Evolutionary conservation across 192 early-diverging fungal species (phyloP).

Genomic region (Coemansia asiatica): DNA sequence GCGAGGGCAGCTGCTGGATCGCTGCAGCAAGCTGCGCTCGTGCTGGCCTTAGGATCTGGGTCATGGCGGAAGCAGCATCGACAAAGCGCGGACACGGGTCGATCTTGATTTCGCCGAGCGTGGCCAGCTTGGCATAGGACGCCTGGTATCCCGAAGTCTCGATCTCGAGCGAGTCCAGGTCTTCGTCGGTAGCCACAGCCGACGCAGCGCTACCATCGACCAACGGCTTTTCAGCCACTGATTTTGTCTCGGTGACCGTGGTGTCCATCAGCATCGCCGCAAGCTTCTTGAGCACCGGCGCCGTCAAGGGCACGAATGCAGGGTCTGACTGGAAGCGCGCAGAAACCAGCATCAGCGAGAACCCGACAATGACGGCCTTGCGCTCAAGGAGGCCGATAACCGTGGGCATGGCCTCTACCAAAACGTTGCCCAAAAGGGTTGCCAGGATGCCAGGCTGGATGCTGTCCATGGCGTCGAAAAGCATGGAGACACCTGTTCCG

Average conservation of each 20-base stretch:
- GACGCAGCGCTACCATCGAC: conserved; percentile 27
- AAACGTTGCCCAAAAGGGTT: conserved; percentile 40
- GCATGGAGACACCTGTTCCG: conserved; percentile 22
- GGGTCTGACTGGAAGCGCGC: conserved; percentile 21
- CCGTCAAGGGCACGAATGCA: conserved; percentile 16
- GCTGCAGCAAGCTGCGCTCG: conserved; percentile 16
- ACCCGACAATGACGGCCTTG: conserved; percentile 52
- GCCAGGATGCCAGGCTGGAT: conserved; percentile 51
- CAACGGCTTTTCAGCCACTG: conserved; percentile 14
- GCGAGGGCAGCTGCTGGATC: conserved; percentile 24
- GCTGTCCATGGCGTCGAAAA: conserved; percentile 40
- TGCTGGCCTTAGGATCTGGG: conserved; percentile 32
- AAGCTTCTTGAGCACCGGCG: conserved; percentile 37
- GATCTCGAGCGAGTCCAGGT: conserved; percentile 69
- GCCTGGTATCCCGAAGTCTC: conserved; percentile 84
- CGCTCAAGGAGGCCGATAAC: conserved; percentile 49
- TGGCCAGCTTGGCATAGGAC: conserved; percentile 75
- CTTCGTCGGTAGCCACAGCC: conserved; percentile 58
- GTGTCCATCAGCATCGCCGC: conserved; percentile 46
- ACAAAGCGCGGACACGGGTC: conserved; percentile 63
- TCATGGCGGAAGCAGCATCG: conserved; percentile 30
- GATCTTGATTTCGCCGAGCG: conserved; percentile 63
- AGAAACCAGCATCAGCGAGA: conserved; percentile 37
- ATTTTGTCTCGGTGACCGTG: conserved; percentile 38
- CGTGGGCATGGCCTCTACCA: conserved; percentile 37